Evolutionary conservation across 2,329 filamentous ascomycete genomes (phyloP), one percentile per base, ranked within the genome.

Genomic region (Pezicula rhizophila): DNA sequence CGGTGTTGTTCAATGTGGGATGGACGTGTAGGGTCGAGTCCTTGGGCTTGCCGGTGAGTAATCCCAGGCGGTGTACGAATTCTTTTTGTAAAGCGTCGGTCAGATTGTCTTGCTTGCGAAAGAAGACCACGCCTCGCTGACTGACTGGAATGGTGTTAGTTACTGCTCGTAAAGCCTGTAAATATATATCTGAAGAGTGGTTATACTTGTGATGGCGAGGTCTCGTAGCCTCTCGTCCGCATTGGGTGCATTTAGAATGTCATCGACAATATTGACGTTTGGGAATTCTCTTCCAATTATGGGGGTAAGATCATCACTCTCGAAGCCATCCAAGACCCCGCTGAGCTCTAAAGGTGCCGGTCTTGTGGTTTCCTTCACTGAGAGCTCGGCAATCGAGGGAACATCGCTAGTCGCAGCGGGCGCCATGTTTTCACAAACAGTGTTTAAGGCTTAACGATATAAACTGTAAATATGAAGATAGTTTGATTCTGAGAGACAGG

Each of bases 161-260:
- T 33, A 52, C 15, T 8, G 33, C 12, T 15, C 33, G 11, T 20
- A 12, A 11, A 42, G 5, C 11, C 17, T 17, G 6, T 42, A 23
- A 25, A 20, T 17, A 20, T 23, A 20, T 17, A 20, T 23, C 23
- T 23, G 39, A 20, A n/a, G 18, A 20, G 14, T 11, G 18, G 8
- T 7, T 42, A 2, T 67, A 85, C 82, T 69, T 52, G 23, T 52
- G 11, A 57, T 47, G 7, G 54, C 83, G 0, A 86, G 68, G 51
- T 85, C 82, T 1, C 79, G 74, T 20, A 87, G 62, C 17, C 85
- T 68, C 40, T 81, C 77, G 46, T 87, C 82, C 0, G 79, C 72
- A 59, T 86, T 82, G 0, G 77, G 70, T 0, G 79, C 77, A 25
- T 79, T 68, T 5, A 88, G 69, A 56, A 77, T 75, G 7, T 87